phyloP scores from a whole-genome alignment of 2,329 filamentous ascomycete species.

The Hypoxylon sp. region DNA sequence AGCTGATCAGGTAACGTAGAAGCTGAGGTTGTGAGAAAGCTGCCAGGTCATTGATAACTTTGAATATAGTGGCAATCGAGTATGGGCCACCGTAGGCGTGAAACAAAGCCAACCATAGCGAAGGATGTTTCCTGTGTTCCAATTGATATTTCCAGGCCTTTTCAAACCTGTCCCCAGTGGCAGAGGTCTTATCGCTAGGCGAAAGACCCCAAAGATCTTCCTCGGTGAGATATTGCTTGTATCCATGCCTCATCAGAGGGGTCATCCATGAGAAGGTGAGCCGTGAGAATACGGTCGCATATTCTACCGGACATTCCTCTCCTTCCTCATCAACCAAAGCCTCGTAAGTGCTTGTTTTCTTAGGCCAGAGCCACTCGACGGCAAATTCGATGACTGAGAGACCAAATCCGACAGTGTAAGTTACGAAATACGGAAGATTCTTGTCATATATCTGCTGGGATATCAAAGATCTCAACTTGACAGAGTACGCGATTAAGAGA shows the following conservation, averaged over 20 bases:
- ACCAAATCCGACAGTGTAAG: slow-evolving; percentile 80
- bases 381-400: slow-evolving; percentile 79
- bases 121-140: slow-evolving; percentile 77
- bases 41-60: slow-evolving; percentile 86
- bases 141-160: slow-evolving; percentile 84
- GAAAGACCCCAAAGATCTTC: slow-evolving; percentile 96
- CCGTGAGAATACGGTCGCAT: slow-evolving; percentile 92
- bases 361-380: slow-evolving; percentile 90
- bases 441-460: slow-evolving; percentile 79
- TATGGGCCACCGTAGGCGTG: slow-evolving; percentile 90
- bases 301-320: slow-evolving; percentile 81
- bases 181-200: slow-evolving; percentile 81
- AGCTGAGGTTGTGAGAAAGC: slow-evolving; percentile 94
- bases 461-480: slow-evolving; percentile 90
- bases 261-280: slow-evolving; percentile 99
- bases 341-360: slow-evolving; percentile 75
- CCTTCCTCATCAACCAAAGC: slow-evolving; percentile 69
- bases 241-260: slow-evolving; percentile 94
- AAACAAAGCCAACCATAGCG: slow-evolving; percentile 88
- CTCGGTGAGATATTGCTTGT: slow-evolving; percentile 91
- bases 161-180: slow-evolving; percentile 79
- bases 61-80: slow-evolving; percentile 84
- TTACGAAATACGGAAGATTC: slow-evolving; percentile 81
- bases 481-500: slow-evolving; percentile 80
- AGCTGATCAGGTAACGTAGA: slow-evolving; percentile 85